Conservation (phyloP, 2,329 filamentous ascomycete genomes). For the Thielaviopsis euricoi region DNA sequence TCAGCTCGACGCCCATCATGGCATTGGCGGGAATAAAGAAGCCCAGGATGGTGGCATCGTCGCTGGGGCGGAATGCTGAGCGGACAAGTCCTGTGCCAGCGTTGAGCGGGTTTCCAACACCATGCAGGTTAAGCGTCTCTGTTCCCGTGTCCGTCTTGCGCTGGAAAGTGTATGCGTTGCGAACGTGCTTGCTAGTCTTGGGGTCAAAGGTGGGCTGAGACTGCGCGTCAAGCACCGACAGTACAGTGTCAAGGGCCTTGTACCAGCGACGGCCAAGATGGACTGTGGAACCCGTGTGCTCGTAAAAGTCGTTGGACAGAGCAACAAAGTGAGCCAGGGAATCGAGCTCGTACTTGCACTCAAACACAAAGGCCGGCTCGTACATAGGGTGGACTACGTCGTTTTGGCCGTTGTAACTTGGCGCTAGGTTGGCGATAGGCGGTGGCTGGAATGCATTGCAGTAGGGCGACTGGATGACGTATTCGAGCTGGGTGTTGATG, state of each 20-base stretch:
- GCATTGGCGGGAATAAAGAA: conserved; percentile 94
- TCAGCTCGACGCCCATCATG: conserved; percentile 83
- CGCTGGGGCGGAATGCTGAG: conserved; percentile 84
- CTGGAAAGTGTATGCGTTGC: conserved; percentile 77
- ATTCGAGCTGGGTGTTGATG: conserved; percentile 92
- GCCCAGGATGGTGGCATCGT: conserved; percentile 85
- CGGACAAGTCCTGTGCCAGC: conserved; percentile 70
- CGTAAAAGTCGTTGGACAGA: conserved; percentile 71
- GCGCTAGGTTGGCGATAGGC: conserved; percentile 56
- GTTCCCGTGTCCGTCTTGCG: conserved; percentile 67
- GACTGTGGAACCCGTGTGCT: conserved; percentile 57
- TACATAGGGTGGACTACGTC: conserved; percentile 77
- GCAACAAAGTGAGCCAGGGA: conserved; percentile 84
- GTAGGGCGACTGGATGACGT: conserved; percentile 85
- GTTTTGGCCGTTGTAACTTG: conserved; percentile 62
- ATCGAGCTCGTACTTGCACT: conserved; percentile 98
- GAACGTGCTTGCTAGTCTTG: conserved; percentile 43
- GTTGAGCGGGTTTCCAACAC: conserved; percentile 83
- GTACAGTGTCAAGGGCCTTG: conserved; percentile 54
- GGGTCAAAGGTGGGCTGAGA: conserved; percentile 65
- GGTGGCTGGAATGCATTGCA: conserved; percentile 98
- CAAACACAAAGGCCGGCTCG: conserved; percentile 73
- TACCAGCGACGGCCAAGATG: conserved; percentile 72
- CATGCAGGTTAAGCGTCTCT: conserved; percentile 69
- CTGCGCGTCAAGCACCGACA: conserved; percentile 62